A percentile compares a stretch with the other conserved stretches of the same genome.
These are phyloP conservation scores for Penicillium oxalicum DNA, from an alignment of 2,329 filamentous ascomycete species.

Conservation along the genomic window DNA sequence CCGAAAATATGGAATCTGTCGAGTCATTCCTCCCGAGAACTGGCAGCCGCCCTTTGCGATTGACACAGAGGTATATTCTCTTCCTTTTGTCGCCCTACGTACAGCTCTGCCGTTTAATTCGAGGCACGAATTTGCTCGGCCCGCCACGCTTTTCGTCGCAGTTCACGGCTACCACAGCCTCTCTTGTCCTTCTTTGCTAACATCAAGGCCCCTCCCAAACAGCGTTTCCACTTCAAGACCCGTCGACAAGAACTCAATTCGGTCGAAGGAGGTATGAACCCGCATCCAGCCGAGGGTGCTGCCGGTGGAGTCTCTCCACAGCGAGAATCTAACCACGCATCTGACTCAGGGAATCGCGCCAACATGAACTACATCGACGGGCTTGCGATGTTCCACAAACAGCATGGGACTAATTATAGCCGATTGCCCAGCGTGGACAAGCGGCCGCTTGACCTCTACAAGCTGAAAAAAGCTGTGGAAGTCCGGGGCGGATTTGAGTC, in stretches of 20 bases:
- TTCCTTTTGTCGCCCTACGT: background rate
- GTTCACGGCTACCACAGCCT: background rate
- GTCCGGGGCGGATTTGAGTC: conserved; percentile 90
- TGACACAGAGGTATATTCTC: conserved; percentile 74
- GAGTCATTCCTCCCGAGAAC: conserved; percentile 85
- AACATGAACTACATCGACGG: conserved; percentile 96
- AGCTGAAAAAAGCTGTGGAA: conserved; percentile 94
- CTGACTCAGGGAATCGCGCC: conserved; percentile 70
- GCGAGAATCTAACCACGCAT: conserved; percentile 36
- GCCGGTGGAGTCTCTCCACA: conserved; percentile 25
- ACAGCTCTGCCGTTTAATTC: background rate
- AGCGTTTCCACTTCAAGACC: conserved; percentile 96
- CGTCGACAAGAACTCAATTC: conserved; percentile 95
- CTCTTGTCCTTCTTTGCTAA: conserved; percentile 21
- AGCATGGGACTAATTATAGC: conserved; percentile 89
- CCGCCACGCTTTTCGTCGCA: background rate
- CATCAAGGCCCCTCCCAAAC: conserved; percentile 11
- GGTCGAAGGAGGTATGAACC: conserved; percentile 79
- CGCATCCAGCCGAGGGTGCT: conserved; percentile 25
- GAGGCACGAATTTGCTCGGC: background rate
- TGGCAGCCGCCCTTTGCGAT: conserved; percentile 97
- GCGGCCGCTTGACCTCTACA: conserved; percentile 89
- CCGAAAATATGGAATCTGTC: conserved; percentile 82
- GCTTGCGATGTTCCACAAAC: conserved; percentile 91
- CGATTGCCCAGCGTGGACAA: conserved; percentile 96